Percentiles rank a stretch among this genome's conserved stretches.
Conservation (phyloP, 768 basidiomycete species). For the Hirschioporus abietinus region DNA sequence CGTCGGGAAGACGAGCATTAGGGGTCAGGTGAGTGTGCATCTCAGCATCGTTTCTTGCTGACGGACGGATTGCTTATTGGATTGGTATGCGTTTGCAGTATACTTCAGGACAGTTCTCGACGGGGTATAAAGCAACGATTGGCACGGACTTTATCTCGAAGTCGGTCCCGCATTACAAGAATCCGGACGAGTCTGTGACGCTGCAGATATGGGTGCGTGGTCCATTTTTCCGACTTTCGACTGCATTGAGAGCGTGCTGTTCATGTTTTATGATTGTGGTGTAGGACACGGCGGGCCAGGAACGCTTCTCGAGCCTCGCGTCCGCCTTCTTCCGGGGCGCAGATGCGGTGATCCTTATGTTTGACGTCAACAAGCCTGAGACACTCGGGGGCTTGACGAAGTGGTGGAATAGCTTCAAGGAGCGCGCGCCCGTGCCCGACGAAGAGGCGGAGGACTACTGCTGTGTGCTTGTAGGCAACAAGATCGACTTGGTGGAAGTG, state of each 20-base stretch:
- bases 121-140: conserved; percentile 78
- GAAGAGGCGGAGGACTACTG: conserved; percentile 61
- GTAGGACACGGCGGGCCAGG: conserved; percentile 84
- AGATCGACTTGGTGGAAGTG: conserved; percentile 50
- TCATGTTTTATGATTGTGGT: conserved; percentile 9
- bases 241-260: too few species aligned
- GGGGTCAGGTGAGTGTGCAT: conserved; percentile 54
- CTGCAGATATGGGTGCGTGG: conserved; percentile 62
- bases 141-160: conserved; percentile 88
- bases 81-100: conserved; percentile 38
- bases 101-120: conserved; percentile 69
- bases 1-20: conserved; percentile 80
- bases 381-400: conserved; percentile 53
- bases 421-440: conserved; percentile 59
- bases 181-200: conserved; percentile 50
- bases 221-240: neutral
- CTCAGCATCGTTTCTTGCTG: conserved; percentile 2
- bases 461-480: conserved; percentile 69
- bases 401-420: conserved; percentile 79
- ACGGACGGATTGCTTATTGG: conserved; percentile 2
- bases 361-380: conserved; percentile 65
- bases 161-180: conserved; percentile 54
- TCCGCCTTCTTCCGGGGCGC: conserved; percentile 82
- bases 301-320: conserved; percentile 79
- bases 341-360: conserved; percentile 77